phyloP scores from a whole-genome alignment of 2,329 filamentous ascomycete species.

The Trichothecium roseum region DNA sequence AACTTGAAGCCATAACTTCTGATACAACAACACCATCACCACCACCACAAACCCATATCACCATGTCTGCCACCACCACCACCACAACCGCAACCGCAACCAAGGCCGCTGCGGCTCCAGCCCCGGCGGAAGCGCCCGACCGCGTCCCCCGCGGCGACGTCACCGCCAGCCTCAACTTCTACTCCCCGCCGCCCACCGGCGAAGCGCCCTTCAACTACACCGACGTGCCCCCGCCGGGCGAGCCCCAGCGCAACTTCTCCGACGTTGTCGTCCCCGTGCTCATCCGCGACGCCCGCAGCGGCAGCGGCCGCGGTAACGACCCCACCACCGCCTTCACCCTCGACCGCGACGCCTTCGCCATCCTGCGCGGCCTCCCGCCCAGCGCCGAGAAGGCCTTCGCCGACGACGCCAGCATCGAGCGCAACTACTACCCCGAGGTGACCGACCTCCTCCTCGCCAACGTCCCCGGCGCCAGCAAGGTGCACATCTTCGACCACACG shows the following conservation, averaged over 20 bases:
- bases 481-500: constrained; percentile 82
- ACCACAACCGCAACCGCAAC: constrained; percentile 26
- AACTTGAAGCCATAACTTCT: too few relatives aligned
- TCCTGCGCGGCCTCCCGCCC: constrained; percentile 47
- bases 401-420: constrained; percentile 58
- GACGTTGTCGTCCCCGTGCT: constrained; percentile 37
- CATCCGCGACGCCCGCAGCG: constrained; percentile 65
- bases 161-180: constrained; percentile 56
- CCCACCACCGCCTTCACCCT: constrained; percentile 54
- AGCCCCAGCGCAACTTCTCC: constrained; percentile 56
- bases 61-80: constrained; percentile 3
- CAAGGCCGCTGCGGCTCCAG: too few relatives aligned
- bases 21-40: too few relatives aligned
- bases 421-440: constrained; percentile 77
- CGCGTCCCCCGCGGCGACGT: constrained; percentile 48
- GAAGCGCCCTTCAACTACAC: constrained; percentile 56
- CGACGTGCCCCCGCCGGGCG: constrained; percentile 48
- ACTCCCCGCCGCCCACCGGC: constrained; percentile 47
- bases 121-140: too few relatives aligned
- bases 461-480: constrained; percentile 53
- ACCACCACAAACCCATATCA: background rate
- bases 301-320: too few relatives aligned
- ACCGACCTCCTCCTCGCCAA: constrained; percentile 58
- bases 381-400: constrained; percentile 50
- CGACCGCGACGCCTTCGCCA: constrained; percentile 65